These are phyloP conservation scores for Ampelocalamus luodianensis DNA, from an alignment of 176 grass and related monocot species.

Conservation along the genomic window DNA sequence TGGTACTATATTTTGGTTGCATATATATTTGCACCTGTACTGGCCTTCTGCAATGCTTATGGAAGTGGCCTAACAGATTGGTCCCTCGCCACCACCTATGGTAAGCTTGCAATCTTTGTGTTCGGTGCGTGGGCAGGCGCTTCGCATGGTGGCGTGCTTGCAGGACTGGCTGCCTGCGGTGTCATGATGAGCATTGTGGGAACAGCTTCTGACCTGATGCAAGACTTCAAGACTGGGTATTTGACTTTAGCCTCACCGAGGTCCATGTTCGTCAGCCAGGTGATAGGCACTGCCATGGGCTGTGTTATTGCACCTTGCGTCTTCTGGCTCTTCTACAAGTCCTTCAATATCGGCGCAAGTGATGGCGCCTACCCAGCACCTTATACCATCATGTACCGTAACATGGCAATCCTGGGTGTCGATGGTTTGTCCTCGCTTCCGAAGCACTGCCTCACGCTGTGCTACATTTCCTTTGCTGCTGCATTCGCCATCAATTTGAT, in stretches of 20 bases:
- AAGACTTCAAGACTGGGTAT: constrained; percentile 78
- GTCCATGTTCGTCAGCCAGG: too few relatives aligned
- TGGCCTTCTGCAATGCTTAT: constrained; percentile 90
- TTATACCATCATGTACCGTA: constrained; percentile 60
- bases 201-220: too few relatives aligned
- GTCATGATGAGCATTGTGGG: too few relatives aligned
- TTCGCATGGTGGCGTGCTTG: too few relatives aligned
- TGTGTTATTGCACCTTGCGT: constrained; percentile 61
- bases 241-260: too few relatives aligned
- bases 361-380: constrained; percentile 59
- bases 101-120: too few relatives aligned
- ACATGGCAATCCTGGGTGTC: constrained; percentile 55
- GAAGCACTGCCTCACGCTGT: constrained; percentile 51
- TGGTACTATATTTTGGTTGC: constrained; percentile 74
- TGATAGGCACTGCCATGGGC: constrained; percentile 57
- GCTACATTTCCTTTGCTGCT: constrained; percentile 49
- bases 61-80: constrained; percentile 14
- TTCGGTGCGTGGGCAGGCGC: too few relatives aligned
- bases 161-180: too few relatives aligned
- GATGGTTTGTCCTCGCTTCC: constrained; percentile 57
- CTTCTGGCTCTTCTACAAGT: constrained; percentile 69
- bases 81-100: too few relatives aligned
- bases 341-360: constrained; percentile 50
- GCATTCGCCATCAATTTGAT: constrained; percentile 48
- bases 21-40: constrained; percentile 63